Conservation (phyloP, 1,284 basidiomycete species). For the Pisolithus thermaeus region DNA sequence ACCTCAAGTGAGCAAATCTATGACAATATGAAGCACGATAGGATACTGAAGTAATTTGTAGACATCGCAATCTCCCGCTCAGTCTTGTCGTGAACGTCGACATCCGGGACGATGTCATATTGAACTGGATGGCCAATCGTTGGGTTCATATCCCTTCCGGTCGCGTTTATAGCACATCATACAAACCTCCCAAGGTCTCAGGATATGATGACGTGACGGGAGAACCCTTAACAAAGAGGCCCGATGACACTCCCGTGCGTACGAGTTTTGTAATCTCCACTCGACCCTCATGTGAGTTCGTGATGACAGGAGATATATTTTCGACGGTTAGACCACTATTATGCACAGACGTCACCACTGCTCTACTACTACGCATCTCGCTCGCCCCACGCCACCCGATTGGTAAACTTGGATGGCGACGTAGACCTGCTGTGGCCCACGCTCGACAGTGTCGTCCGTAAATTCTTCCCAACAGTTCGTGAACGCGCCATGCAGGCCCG, state of each 20-base stretch:
- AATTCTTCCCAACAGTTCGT: conserved; percentile 12
- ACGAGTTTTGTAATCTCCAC: neutral
- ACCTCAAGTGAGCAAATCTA: conserved; percentile 48
- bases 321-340: conserved; percentile 77
- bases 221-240: conserved; percentile 82
- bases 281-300: conserved; percentile 6
- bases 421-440: conserved; percentile 21
- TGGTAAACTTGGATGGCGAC: conserved; percentile 21
- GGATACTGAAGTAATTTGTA: conserved; percentile 21
- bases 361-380: conserved; percentile 65
- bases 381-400: conserved; percentile 22
- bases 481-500: conserved; percentile 12
- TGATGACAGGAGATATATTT: conserved; percentile 71
- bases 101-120: conserved; percentile 84
- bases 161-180: conserved; percentile 86
- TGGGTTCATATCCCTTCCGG: conserved; percentile 93
- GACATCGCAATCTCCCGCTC: conserved; percentile 55
- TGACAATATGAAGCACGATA: neutral
- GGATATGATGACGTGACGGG: conserved; percentile 91
- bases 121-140: conserved; percentile 83
- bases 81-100: conserved; percentile 87
- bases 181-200: conserved; percentile 81
- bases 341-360: conserved; percentile 79
- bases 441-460: conserved; percentile 16
- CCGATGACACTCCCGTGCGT: conserved; percentile 88